Conservation (phyloP, 805 yeast genomes). For the Candida quercuum region DNA sequence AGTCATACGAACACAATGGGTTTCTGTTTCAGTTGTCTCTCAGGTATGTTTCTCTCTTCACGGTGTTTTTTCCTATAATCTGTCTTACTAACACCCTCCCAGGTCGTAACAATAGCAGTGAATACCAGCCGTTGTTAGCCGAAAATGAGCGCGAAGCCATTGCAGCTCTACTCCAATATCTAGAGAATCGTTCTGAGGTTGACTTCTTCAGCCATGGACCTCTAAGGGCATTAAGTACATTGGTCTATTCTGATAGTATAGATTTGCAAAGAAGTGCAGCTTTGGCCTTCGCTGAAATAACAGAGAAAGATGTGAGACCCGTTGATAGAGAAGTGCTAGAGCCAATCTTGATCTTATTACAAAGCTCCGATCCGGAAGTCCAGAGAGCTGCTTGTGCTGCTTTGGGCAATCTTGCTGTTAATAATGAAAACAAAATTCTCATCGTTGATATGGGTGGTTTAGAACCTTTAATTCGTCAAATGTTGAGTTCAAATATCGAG, state of each 20-base stretch:
- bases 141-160: conserved; percentile 98
- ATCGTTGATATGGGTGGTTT: conserved; percentile 98
- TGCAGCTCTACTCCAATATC: conserved; percentile 77
- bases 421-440: conserved; percentile 86
- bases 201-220: conserved; percentile 88
- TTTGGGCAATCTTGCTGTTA: conserved; percentile 94
- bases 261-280: conserved; percentile 97
- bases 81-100: conserved; percentile 6
- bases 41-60: conserved; percentile 17
- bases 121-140: conserved; percentile 78
- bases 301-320: conserved; percentile 90
- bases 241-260: conserved; percentile 91
- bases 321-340: conserved; percentile 89
- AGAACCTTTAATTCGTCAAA: conserved; percentile 92
- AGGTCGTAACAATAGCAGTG: conserved; percentile 44
- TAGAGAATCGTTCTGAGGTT: conserved; percentile 82
- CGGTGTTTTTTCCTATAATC: neutral
- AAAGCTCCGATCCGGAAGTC: conserved; percentile 86
- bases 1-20: too few species aligned
- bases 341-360: conserved; percentile 84
- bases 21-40: conserved; percentile 44
- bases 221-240: conserved; percentile 79
- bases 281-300: conserved; percentile 95
- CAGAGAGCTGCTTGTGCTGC: conserved; percentile 99
- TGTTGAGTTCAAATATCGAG: conserved; percentile 95